Evolutionary conservation across 179 eudicot species (phyloP).

Genomic region (Spinacia oleracea): DNA sequence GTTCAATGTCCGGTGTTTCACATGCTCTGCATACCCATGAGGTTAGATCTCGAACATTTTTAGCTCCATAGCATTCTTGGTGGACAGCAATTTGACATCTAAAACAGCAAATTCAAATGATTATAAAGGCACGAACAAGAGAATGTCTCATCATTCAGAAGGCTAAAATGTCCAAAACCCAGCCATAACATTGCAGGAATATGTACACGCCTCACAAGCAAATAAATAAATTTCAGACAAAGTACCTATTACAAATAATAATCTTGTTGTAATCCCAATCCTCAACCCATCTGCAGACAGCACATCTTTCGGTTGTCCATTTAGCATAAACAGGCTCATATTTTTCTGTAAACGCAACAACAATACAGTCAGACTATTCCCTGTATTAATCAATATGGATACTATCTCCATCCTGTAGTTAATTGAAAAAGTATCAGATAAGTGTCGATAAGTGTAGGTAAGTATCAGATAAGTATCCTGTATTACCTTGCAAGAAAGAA

Average conservation of each 20-base stretch:
- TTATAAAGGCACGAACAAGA: background rate
- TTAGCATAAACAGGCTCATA: constrained; percentile 87
- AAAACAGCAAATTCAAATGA: constrained; percentile 14
- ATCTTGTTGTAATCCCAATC: constrained; percentile 99
- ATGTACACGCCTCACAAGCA: background rate
- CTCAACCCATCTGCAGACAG: constrained; percentile 99
- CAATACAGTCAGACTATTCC: constrained; percentile 11
- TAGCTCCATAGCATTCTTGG: constrained; percentile 91
- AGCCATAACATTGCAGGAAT: background rate
- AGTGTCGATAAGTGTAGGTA: no score
- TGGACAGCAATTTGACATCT: constrained; percentile 99
- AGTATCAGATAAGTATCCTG: no score
- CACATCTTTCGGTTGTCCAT: constrained; percentile 99
- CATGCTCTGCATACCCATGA: constrained; percentile 98
- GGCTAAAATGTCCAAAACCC: background rate
- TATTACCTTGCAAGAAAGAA: constrained; percentile 78
- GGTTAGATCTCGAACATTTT: constrained; percentile 61
- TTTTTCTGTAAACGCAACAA: constrained; percentile 56
- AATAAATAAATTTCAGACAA: constrained; percentile 5
- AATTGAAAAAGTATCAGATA: no score
- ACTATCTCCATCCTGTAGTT: background rate
- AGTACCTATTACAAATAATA: constrained; percentile 89
- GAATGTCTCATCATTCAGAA: background rate
- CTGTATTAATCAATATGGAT: background rate
- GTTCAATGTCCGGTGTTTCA: constrained; percentile 77